phyloP scores from a whole-genome alignment of 2,329 filamentous ascomycete species.

The Phaeophleospora eucalypticola region DNA sequence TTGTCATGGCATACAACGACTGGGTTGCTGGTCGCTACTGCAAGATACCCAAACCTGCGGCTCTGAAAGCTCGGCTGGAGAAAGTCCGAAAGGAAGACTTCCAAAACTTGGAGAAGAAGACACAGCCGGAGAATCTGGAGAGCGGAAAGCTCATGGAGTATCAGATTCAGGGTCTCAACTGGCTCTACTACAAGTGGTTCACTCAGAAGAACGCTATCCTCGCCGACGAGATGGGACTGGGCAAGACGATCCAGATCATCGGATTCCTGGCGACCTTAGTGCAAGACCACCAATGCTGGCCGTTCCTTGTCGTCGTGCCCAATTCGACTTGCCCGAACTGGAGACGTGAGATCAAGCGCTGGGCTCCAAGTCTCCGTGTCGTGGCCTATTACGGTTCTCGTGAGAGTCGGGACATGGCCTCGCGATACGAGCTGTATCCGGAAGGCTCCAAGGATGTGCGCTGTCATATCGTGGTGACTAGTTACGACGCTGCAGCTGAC shows the following conservation, averaged over 20 bases:
- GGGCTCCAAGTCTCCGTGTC: conserved; percentile 79
- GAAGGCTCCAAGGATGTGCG: conserved; percentile 61
- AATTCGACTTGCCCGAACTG: conserved; percentile 97
- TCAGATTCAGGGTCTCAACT: conserved; percentile 88
- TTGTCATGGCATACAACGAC: conserved; percentile 77
- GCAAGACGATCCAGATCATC: conserved; percentile 94
- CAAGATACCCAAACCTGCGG: conserved; percentile 49
- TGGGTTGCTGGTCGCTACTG: conserved; percentile 78
- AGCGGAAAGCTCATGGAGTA: conserved; percentile 88
- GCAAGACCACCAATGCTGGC: conserved; percentile 67
- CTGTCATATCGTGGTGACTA: conserved; percentile 90
- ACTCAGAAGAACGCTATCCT: conserved; percentile 79
- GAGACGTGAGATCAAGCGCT: conserved; percentile 92
- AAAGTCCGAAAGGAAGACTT: conserved; percentile 66
- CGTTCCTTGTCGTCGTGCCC: conserved; percentile 87
- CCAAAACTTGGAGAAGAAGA: conserved; percentile 59
- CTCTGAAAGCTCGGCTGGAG: conserved; percentile 64
- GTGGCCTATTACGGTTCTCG: conserved; percentile 87
- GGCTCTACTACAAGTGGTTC: conserved; percentile 89
- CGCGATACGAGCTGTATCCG: conserved; percentile 81
- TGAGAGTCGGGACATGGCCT: conserved; percentile 69
- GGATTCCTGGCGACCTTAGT: conserved; percentile 69
- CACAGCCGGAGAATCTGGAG: conserved; percentile 69
- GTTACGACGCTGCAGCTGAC: conserved; percentile 84
- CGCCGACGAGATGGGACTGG: conserved; percentile 96